A percentile compares a stretch with the other conserved stretches of the same genome.
Conservation (phyloP, 148 eudicot genomes). For the Spergularia marina region DNA sequence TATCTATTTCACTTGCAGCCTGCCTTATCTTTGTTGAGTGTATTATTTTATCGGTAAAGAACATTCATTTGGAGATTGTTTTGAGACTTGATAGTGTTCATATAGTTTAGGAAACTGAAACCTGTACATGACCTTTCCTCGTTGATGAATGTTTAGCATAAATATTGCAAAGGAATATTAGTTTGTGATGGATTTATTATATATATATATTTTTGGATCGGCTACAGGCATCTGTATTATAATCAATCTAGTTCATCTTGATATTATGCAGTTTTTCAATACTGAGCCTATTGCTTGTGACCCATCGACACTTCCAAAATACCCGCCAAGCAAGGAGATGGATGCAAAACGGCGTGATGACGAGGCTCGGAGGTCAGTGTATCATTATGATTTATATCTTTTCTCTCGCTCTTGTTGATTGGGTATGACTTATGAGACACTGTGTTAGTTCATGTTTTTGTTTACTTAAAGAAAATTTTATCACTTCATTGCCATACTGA, state of each 20-base stretch:
- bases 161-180: background rate
- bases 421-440: background rate
- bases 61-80: background rate
- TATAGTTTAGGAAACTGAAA: too few relatives aligned
- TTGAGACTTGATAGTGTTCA: background rate
- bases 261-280: slow-evolving; percentile 59
- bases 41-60: background rate
- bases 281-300: slow-evolving; percentile 87
- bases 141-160: background rate
- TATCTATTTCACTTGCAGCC: too few relatives aligned
- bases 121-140: background rate
- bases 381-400: background rate
- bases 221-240: background rate
- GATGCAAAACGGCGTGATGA: slow-evolving; percentile 96
- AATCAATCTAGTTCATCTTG: slow-evolving; percentile 7
- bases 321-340: slow-evolving; percentile 93
- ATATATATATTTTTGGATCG: background rate
- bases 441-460: background rate
- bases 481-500: background rate
- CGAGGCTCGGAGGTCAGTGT: slow-evolving; percentile 74
- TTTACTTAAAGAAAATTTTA: background rate
- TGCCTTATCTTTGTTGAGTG: background rate
- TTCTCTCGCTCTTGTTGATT: background rate
- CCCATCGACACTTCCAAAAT: slow-evolving; percentile 85
- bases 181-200: background rate